phyloP scores from a whole-genome alignment of 257 asterid genomes.

The Thymus mandschuricus region DNA sequence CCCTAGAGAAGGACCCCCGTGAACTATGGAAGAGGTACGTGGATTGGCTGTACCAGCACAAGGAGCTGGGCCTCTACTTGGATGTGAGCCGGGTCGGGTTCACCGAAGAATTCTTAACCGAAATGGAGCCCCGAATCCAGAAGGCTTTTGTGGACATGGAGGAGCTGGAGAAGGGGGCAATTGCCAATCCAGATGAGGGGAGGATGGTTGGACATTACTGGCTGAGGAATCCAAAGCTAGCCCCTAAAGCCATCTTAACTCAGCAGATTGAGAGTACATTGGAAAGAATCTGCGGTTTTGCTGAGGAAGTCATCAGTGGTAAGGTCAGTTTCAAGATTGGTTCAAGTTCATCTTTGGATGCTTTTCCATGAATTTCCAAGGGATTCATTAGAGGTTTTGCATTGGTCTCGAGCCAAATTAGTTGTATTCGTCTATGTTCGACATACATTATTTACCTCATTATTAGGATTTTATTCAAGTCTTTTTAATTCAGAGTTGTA shows the following conservation, averaged over 20 bases:
- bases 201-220: slow-evolving; percentile 99
- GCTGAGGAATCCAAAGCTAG: slow-evolving; percentile 78
- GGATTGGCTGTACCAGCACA: slow-evolving; percentile 96
- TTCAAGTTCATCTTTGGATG: not conserved
- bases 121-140: slow-evolving; percentile 84
- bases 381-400: not conserved
- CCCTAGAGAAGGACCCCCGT: slow-evolving; percentile 63
- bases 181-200: slow-evolving; percentile 97
- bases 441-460: too few relatives aligned
- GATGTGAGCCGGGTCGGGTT: slow-evolving; percentile 96
- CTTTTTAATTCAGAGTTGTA: not conserved
- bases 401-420: too few relatives aligned
- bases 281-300: slow-evolving; percentile 67
- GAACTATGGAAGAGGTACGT: slow-evolving; percentile 81
- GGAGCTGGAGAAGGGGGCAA: slow-evolving; percentile 90
- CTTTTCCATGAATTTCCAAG: slow-evolving; percentile 4
- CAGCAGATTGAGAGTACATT: slow-evolving; percentile 73
- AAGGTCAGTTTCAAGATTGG: slow-evolving; percentile 58
- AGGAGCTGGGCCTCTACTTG: slow-evolving; percentile 86
- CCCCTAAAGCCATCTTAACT: slow-evolving; percentile 68
- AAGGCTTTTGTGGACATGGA: slow-evolving; percentile 80
- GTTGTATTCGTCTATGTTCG: too few relatives aligned
- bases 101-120: slow-evolving; percentile 64
- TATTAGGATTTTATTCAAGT: too few relatives aligned
- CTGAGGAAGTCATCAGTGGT: slow-evolving; percentile 88